Percentiles rank a stretch among this genome's conserved stretches.
These are phyloP conservation scores for Arbutus unedo DNA, from an alignment of 148 eudicot species.

Conservation along the genomic window DNA sequence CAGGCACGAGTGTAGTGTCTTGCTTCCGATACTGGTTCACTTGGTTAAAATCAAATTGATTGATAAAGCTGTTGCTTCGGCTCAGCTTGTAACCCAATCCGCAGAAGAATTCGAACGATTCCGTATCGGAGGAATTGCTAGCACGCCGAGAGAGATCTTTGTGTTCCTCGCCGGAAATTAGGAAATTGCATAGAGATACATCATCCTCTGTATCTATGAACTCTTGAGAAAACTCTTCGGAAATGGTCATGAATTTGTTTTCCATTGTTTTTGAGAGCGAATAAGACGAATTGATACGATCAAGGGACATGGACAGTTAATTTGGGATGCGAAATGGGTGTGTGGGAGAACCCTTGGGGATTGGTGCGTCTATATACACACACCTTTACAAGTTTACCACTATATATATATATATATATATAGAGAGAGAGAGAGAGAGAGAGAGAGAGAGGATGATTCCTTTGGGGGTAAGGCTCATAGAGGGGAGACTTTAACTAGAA, in stretches of 20 bases:
- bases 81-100: no score
- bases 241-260: not conserved
- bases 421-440: no score
- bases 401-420: no score
- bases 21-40: conserved; percentile 15
- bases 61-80: no score
- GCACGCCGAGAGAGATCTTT: not conserved
- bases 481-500: not conserved
- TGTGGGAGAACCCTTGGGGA: conserved; percentile 33
- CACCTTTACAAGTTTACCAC: no score
- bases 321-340: no score
- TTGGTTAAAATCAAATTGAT: not conserved
- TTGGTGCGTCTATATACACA: conserved; percentile 34
- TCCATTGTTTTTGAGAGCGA: not conserved
- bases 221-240: conserved; percentile 2
- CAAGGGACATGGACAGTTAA: no score
- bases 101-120: conserved; percentile 9
- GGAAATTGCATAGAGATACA: conserved; percentile 16
- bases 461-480: not conserved
- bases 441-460: no score
- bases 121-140: conserved; percentile 7
- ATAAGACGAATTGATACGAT: no score
- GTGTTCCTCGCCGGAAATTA: not conserved
- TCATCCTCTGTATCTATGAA: not conserved
- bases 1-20: not conserved